Evolutionary conservation across 352 stramenopile species (phyloP), one percentile per base, ranked within the genome.

Genomic region (Nannochloropsis limnetica): DNA sequence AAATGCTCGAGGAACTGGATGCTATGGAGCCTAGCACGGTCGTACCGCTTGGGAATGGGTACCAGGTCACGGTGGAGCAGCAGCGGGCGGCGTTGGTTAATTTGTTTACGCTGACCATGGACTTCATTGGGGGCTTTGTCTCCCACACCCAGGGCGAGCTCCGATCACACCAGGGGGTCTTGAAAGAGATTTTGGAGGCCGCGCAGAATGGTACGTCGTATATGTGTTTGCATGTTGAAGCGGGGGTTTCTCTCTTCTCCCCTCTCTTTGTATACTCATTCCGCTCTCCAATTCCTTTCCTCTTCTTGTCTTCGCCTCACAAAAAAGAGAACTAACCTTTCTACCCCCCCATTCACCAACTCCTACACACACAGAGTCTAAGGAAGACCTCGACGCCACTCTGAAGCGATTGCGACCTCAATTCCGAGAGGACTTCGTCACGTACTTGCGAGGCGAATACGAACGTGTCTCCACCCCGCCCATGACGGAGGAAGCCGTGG

Each of bases 91-190:
- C 61, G n/a, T 74, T 74, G 61, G 61, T 74, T 20, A 74, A 74
- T 29, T 29, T 74, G n/a, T 74, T 74, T 29, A 74, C 61, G 61
- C 61, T 74, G n/a, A 74, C 61, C 15, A 74, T 74, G 61, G 61
- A 74, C 25, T 74, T 74, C 22, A 74, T 74, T 15, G 61, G 22
- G 25, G 61, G 61, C 15, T 74, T 74, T 74, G 61, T 74, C 20
- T 74, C 61, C n/a, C 61, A 74, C 61, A 74, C 61, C 11, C 61
- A 74, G 61, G 61, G 61, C 61, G 61, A 74, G 61, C 61, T 74
- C 61, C 61, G 61, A 31, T 74, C 61, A 31, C 61, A 74, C 25
- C 61, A 74, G 25, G 20, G n/a, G 9, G 61, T 74, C 25, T 74
- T 74, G 61, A 74, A 74, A 29, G 61, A 74, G 25, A 74, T 74